phyloP scores from a whole-genome alignment of 1,284 basidiomycete genomes.

The Cryptococcus hybrid region DNA sequence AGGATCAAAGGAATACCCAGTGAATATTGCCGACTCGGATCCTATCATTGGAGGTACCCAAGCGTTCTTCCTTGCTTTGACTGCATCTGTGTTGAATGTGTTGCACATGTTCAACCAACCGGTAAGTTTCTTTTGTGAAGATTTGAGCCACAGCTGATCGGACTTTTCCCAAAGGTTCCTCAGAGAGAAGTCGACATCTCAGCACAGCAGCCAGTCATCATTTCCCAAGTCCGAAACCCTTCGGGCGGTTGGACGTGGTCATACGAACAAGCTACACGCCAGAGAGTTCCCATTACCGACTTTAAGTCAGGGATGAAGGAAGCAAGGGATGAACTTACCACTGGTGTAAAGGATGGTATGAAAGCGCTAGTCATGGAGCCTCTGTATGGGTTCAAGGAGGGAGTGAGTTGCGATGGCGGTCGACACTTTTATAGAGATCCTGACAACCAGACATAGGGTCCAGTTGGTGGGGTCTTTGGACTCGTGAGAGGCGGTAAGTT shows the following conservation, averaged over 20 bases:
- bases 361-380: not conserved
- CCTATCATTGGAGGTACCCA: conserved; percentile 51
- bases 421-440: no score
- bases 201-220: not conserved
- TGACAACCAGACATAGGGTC: not conserved
- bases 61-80: conserved; percentile 1
- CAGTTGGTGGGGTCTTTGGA: not conserved
- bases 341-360: conserved; percentile 3
- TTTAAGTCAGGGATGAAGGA: conserved; percentile 2
- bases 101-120: not conserved
- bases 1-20: conserved; percentile 58
- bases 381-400: no score
- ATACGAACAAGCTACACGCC: not conserved
- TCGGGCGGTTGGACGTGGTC: not conserved
- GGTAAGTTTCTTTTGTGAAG: not conserved
- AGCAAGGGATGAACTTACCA: not conserved
- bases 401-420: no score
- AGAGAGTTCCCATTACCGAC: not conserved
- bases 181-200: not conserved
- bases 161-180: no score
- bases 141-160: no score
- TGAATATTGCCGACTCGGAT: conserved; percentile 50
- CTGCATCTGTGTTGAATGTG: not conserved
- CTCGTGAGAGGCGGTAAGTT: not conserved
- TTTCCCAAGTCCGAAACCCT: not conserved